Evolutionary conservation across 2,329 filamentous ascomycete species (phyloP).

Genomic region (Phyllosticta citrichinensis): DNA sequence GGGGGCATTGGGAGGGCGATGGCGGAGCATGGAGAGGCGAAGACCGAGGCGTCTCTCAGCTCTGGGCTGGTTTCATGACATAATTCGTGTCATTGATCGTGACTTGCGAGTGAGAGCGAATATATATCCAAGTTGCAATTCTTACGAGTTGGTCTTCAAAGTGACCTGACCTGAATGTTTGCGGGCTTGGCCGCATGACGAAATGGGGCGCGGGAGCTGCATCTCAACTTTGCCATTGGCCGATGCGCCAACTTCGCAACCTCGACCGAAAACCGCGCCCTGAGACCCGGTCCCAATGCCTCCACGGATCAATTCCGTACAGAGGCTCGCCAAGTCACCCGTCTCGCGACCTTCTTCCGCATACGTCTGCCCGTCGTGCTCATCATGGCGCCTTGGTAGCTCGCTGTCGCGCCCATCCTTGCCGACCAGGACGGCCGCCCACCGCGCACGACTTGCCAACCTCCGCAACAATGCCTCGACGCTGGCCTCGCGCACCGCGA

Average conservation of each 20-base stretch:
- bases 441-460: conserved; percentile 3
- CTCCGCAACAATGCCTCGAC: conserved; percentile 27
- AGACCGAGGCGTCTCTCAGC: not conserved
- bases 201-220: conserved; percentile 4
- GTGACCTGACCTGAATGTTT: not conserved
- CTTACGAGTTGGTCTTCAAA: not conserved
- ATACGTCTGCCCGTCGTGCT: conserved; percentile 16
- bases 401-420: not conserved
- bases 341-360: conserved; percentile 15
- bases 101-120: not conserved
- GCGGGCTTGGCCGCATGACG: conserved; percentile 9
- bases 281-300: conserved; percentile 24
- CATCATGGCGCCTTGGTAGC: conserved; percentile 17
- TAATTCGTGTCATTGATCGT: not conserved
- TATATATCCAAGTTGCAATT: not conserved
- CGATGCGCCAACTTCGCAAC: conserved; percentile 4
- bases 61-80: not conserved
- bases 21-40: not conserved
- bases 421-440: not conserved
- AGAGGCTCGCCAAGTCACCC: conserved; percentile 21
- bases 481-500: conserved; percentile 41
- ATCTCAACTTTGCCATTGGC: conserved; percentile 5
- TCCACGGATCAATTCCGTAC: conserved; percentile 30
- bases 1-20: not conserved
- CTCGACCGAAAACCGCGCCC: conserved; percentile 1